Evolutionary conservation across 164 flowering plant species (phyloP), one percentile per base, ranked within the genome.

Genomic region (Piper longum): DNA sequence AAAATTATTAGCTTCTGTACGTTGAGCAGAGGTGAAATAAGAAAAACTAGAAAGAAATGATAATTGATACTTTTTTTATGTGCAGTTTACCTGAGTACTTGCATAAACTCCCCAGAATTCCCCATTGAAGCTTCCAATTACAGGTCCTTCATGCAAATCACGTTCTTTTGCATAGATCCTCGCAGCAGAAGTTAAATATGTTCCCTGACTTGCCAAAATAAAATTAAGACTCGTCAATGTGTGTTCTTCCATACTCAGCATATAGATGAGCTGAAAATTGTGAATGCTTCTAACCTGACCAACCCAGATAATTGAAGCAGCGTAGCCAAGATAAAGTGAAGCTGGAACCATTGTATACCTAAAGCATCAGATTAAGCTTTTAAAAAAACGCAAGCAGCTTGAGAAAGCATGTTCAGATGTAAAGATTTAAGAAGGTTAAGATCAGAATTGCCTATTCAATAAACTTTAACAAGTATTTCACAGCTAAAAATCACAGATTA

Each of bases 261-360:
- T 26, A 26, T 26, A 26, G 36, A 57, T 36, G 36, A 57, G 36
- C 41, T 57, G 36, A 16, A 9, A 8, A 57, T 57, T 36, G 14
- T 36, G 60, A 5, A 18, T 61, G 54, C 43, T 13, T 52, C 51
- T 39, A 56, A 86, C 96, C 96, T 89, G 84, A 13, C 89, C 99
- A 77, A 93, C 99, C 99, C 99, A 93, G 65, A 90, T 86, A 68
- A 93, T 78, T 54, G 99, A 90, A 63, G 99, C 95, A 64, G 89
- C 65, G 77, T 90, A 93, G 0, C 99, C 99, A 66, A 93, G 81
- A 80, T 88, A 93, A 51, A 88, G 16, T 67, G 95, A 86, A 72
- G 97, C 85, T 52, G 96, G 97, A 41, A 88, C 79, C 97, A 93
- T 88, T 1, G 97, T 85, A 65, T 83, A 85, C 99, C 97, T 93